Percentiles rank a stretch among this genome's conserved stretches.
Evolutionary conservation across 805 yeast species (phyloP).

Genomic region (Monosporozyma solicola): DNA sequence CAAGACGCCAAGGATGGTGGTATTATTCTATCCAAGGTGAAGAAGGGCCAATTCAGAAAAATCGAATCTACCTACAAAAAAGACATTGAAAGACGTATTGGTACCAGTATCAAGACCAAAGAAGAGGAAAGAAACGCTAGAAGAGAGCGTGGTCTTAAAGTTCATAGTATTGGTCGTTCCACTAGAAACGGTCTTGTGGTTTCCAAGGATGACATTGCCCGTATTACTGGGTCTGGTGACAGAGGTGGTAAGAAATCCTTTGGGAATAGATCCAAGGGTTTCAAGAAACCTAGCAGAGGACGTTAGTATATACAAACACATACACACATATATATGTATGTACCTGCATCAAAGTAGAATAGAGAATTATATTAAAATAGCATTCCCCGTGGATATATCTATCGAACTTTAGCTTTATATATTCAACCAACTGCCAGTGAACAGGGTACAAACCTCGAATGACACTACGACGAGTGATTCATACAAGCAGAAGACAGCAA

Average conservation of each 20-base stretch:
- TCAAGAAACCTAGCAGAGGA: conserved; percentile 1
- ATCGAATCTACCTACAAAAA: conserved; percentile 38
- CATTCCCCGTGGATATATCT: no score
- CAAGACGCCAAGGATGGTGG: conserved; percentile 85
- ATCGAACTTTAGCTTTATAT: no score
- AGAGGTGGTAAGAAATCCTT: conserved; percentile 1
- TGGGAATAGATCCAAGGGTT: conserved; percentile 3
- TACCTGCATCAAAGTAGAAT: not conserved
- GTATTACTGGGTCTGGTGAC: conserved; percentile 6
- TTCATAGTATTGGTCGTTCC: conserved; percentile 64
- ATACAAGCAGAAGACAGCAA: no score
- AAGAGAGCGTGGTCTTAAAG: conserved; percentile 73
- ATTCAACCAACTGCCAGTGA: no score
- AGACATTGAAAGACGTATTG: conserved; percentile 35
- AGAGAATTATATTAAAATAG: not conserved
- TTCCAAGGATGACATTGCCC: conserved; percentile 53
- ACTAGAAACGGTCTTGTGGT: conserved; percentile 74
- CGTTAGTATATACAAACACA: not conserved
- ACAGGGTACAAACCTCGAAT: no score
- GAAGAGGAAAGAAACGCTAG: conserved; percentile 32
- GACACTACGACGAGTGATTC: no score
- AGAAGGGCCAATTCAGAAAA: conserved; percentile 58
- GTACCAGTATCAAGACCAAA: conserved; percentile 43
- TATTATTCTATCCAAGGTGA: conserved; percentile 64
- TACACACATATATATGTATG: not conserved